phyloP scores from a whole-genome alignment of 495 filamentous ascomycete genomes.

The Penicillium soppii region DNA sequence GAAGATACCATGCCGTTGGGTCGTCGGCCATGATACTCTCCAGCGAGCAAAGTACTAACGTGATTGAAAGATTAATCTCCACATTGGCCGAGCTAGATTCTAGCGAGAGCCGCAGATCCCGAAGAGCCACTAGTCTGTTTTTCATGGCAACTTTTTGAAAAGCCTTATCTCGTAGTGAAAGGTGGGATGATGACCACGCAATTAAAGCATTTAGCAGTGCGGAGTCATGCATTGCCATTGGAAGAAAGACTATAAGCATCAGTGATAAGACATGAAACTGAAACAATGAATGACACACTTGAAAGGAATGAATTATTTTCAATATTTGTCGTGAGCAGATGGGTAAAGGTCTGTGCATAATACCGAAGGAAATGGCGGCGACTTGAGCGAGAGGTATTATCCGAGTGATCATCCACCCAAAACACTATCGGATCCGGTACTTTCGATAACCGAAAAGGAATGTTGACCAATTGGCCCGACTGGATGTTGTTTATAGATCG shows the following conservation, averaged over 20 bases:
- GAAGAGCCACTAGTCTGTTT: slow-evolving; percentile 8
- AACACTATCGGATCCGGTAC: slow-evolving; percentile 11
- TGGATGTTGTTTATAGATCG: not conserved
- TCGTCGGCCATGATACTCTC: slow-evolving; percentile 17
- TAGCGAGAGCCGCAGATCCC: slow-evolving; percentile 5
- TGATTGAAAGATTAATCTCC: slow-evolving; percentile 13
- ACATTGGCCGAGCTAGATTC: slow-evolving; percentile 4
- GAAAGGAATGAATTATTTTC: slow-evolving; percentile 16
- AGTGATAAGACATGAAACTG: not conserved
- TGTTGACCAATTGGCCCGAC: not conserved
- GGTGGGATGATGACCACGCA: slow-evolving; percentile 14
- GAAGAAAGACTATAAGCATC: slow-evolving; percentile 4
- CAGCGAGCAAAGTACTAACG: slow-evolving; percentile 14
- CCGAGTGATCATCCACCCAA: slow-evolving; percentile 16
- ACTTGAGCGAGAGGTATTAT: slow-evolving; percentile 8
- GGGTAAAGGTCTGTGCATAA: slow-evolving; percentile 15
- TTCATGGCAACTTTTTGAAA: slow-evolving; percentile 12
- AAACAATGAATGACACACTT: not conserved
- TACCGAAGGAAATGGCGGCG: slow-evolving; percentile 15
- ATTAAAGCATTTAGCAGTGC: slow-evolving; percentile 10
- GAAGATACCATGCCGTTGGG: slow-evolving; percentile 11
- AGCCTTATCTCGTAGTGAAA: slow-evolving; percentile 10
- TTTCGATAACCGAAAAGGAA: slow-evolving; percentile 1
- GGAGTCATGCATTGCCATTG: slow-evolving; percentile 15
- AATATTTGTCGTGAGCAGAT: slow-evolving; percentile 14